A percentile compares a stretch with the other conserved stretches of the same genome.
Evolutionary conservation across 306 rosid genomes (phyloP).

Genomic region (Sicyos baderoa): DNA sequence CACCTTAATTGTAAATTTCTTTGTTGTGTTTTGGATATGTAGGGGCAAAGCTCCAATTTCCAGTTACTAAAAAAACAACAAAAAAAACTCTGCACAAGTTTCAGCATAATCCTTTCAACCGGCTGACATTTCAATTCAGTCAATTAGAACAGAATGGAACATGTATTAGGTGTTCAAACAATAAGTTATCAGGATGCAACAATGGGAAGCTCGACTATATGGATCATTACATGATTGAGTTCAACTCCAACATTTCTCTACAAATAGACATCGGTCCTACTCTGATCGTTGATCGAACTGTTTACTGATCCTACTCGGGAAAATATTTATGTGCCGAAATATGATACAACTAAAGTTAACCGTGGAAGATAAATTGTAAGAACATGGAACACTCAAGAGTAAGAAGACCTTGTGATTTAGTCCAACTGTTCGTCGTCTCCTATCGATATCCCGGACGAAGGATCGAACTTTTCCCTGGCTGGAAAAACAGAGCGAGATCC

Average conservation of each 20-base stretch:
- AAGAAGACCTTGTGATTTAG: background rate
- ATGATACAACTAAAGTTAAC: background rate
- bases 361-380: background rate
- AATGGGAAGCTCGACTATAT: no score
- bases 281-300: background rate
- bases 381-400: background rate
- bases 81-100: no score
- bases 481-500: slow-evolving; percentile 38
- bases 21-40: no score
- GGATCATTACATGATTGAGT: no score
- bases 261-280: background rate
- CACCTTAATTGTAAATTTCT: no score
- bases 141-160: background rate
- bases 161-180: background rate
- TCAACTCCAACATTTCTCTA: no score
- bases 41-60: no score
- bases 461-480: slow-evolving; percentile 47
- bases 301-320: background rate
- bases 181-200: background rate
- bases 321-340: background rate
- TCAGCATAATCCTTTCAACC: no score
- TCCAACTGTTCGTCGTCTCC: slow-evolving; percentile 38
- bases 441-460: slow-evolving; percentile 37
- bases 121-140: background rate
- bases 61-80: no score